Base-by-base conservation (phyloP, 306 rosid species). In the Rosa multiflora region DNA sequence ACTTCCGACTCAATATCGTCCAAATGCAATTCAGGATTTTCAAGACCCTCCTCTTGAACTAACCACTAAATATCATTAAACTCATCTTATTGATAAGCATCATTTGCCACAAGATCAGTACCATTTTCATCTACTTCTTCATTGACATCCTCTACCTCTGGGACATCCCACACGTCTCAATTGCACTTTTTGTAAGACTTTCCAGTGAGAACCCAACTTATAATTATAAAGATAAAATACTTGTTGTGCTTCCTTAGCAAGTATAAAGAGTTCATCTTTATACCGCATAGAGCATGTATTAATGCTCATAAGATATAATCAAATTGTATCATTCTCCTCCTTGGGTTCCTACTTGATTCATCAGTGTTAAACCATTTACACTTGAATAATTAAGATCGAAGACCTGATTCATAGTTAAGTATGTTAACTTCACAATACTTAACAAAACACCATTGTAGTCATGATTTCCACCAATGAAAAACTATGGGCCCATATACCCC, bases 241-340 rank as follows among this genome's bases (percentile, higher is more conserved):
- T 72, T 79, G 66, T n/a, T 71, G 40, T 3, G 73, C 78, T 62
- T 72, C 66, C 6, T 7, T 48, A 0, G 66, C 32, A 37, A 72
- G 40, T 8, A 72, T 72, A 5, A 56, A 79, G 0, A 46, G 67
- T 1, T 48, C 73, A 61, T 49, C 12, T 0, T 1, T 26, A 63
- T 72, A 32, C 35, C 35, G 3, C 3, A 20, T 6, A 3, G 35
- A 42, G 58, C 3, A 4, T 52, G 58, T 32, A 32, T 2, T 32
- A 32, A 32, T 32, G 35, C 35, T 32, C 2, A 32, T 32, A 32
- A 32, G 35, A 32, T 32, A 29, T 32, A 32, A 1, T 32, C 35
- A 32, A 1, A 32, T 32, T 2, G 35, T 32, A 2, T 32, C 35
- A 32, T 32, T 32, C 35, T 32, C 35, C 3, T 32, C 35, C 35